Base-by-base conservation (phyloP, 1,284 basidiomycete genomes). In the Heterobasidion irregulare region DNA sequence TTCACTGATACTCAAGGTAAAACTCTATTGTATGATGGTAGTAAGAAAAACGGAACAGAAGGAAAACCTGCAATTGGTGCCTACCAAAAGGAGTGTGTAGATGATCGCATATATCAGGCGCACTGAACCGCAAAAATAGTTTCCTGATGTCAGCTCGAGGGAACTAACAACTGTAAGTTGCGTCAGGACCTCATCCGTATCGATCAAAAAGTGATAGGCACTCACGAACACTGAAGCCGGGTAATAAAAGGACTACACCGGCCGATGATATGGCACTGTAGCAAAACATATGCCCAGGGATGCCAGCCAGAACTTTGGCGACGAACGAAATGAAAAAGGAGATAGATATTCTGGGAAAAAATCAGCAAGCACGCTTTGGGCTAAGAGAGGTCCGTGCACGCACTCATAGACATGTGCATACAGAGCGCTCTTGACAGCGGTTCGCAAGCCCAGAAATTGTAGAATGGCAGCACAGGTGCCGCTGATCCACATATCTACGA, bases 401-500 rank as follows among this genome's bases (percentile, higher is more conserved):
- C 65, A 92, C 90, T 94, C 92, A 63, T 92, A 94, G 55, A 94
- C 88, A 63, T 92, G 93, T 6, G 89, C 89, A 68, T 92, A 94
- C 70, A 91, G 84, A 1, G 87, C 76, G 62, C 86, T 91, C 68
- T 88, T 90, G 56, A 83, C 78, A 7, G 90, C 89, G 5, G 86
- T 82, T 62, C 82, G 84, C 51, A 92, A 71, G 34, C 90, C 89
- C 47, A 93, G 74, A 65, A 86, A 91, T 61, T 89, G 84, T 51
- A 94, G 70, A 49, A 83, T 65, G 53, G 79, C 79, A 5, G 89
- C 89, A 59, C 85, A 85, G 2, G 75, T 66, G 2, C 89, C 92
- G 58, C 87, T 83, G 53, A 93, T 79, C 73, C 86, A 82, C 77
- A 91, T 89, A 62, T 94, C 92, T 51, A 89, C 65, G 54, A 92